These are phyloP conservation scores for Trichoderma sp. DNA, from an alignment of 2,329 filamentous ascomycete species.

Conservation along the genomic window DNA sequence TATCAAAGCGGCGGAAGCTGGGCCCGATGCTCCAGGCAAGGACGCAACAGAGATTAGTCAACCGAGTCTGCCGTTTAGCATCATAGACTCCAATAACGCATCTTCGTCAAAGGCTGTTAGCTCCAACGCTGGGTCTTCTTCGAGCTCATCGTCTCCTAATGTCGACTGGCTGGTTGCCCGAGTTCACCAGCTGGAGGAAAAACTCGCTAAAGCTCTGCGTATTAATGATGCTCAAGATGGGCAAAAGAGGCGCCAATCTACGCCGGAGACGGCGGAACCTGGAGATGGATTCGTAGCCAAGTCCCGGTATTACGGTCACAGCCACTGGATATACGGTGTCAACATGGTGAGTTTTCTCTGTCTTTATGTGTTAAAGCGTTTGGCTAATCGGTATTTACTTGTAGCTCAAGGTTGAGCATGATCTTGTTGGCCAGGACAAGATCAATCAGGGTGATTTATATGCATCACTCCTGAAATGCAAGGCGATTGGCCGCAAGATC, in stretches of 20 bases:
- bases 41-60: neutral
- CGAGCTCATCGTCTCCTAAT: constrained; percentile 24
- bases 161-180: constrained; percentile 37
- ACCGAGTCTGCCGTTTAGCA: neutral
- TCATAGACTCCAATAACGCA: neutral
- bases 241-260: constrained; percentile 4
- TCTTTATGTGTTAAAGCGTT: neutral
- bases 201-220: constrained; percentile 32
- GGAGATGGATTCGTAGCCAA: constrained; percentile 40
- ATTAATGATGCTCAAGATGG: constrained; percentile 24
- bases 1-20: constrained; percentile 1
- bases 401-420: constrained; percentile 32
- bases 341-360: constrained; percentile 36
- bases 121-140: constrained; percentile 28
- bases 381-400: neutral
- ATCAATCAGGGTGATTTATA: constrained; percentile 31
- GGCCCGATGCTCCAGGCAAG: neutral
- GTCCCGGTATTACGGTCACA: constrained; percentile 46
- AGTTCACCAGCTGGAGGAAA: constrained; percentile 44
- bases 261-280: constrained; percentile 20
- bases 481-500: constrained; percentile 39
- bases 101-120: constrained; percentile 28
- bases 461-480: constrained; percentile 38
- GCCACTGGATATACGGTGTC: constrained; percentile 49
- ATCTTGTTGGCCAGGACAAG: constrained; percentile 28